Conservation (phyloP, 495 filamentous ascomycete genomes). For the Daldinia loculata region DNA sequence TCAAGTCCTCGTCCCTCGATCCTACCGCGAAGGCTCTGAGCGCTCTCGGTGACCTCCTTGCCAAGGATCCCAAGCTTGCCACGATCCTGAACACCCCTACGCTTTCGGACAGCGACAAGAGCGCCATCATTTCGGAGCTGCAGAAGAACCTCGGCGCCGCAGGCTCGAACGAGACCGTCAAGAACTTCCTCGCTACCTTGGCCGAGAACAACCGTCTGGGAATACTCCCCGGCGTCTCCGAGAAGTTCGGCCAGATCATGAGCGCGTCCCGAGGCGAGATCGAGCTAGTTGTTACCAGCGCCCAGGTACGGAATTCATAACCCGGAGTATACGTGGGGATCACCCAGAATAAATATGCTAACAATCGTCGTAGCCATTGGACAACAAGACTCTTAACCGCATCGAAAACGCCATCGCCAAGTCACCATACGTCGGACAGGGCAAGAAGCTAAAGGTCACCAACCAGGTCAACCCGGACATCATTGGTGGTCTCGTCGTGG, state of each 20-base stretch:
- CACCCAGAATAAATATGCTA: slow-evolving; percentile 13
- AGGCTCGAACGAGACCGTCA: slow-evolving; percentile 81
- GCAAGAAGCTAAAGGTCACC: slow-evolving; percentile 97
- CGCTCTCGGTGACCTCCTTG: slow-evolving; percentile 72
- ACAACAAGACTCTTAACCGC: slow-evolving; percentile 81
- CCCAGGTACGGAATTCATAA: slow-evolving; percentile 66
- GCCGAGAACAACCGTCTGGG: slow-evolving; percentile 96
- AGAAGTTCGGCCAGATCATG: slow-evolving; percentile 89
- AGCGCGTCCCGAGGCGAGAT: slow-evolving; percentile 90
- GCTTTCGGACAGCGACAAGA: slow-evolving; percentile 79
- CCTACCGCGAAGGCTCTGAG: slow-evolving; percentile 77
- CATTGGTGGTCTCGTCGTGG: slow-evolving; percentile 90
- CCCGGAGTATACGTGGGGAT: neutral
- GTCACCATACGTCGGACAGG: slow-evolving; percentile 85
- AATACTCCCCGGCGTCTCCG: slow-evolving; percentile 78
- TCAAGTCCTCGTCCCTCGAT: slow-evolving; percentile 86
- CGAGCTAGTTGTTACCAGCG: slow-evolving; percentile 88
- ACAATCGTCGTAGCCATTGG: slow-evolving; percentile 72
- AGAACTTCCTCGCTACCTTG: slow-evolving; percentile 89
- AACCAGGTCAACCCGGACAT: slow-evolving; percentile 96
- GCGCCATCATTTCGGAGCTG: slow-evolving; percentile 81
- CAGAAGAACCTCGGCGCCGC: slow-evolving; percentile 74
- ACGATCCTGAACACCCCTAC: slow-evolving; percentile 81
- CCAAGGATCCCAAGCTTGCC: slow-evolving; percentile 81
- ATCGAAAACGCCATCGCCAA: slow-evolving; percentile 89